Conservation (phyloP, 768 basidiomycete species). For the Calocybe cyanea region DNA sequence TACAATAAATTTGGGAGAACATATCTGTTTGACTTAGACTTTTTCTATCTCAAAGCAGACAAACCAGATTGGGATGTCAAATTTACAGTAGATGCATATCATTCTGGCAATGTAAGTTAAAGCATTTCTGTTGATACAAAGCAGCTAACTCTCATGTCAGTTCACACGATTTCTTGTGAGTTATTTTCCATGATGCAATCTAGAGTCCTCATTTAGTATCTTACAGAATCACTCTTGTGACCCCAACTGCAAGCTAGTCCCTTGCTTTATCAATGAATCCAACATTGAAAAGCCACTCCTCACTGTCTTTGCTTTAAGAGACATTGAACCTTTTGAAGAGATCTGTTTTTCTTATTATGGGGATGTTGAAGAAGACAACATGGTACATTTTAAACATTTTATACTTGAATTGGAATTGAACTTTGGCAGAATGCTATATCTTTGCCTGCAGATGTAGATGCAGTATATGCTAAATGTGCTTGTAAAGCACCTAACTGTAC, state of each 20-base stretch:
- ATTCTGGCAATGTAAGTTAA: constrained; percentile 73
- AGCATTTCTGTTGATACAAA: background rate
- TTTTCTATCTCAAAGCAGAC: constrained; percentile 52
- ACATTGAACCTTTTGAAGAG: constrained; percentile 65
- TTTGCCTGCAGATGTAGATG: constrained; percentile 25
- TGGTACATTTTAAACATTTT: constrained; percentile 18
- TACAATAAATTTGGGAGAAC: constrained; percentile 74
- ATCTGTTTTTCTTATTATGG: constrained; percentile 77
- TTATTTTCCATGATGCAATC: constrained; percentile 13
- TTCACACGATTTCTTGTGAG: constrained; percentile 88
- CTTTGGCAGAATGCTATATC: background rate
- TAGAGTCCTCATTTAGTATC: too few species aligned
- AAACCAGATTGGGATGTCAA: constrained; percentile 33
- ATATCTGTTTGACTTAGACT: constrained; percentile 83
- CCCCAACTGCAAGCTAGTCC: constrained; percentile 72
- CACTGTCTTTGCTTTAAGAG: constrained; percentile 59
- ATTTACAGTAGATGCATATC: constrained; percentile 82
- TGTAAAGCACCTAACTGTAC: constrained; percentile 53
- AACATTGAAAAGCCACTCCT: constrained; percentile 68
- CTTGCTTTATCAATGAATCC: constrained; percentile 77
- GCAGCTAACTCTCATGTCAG: constrained; percentile 31
- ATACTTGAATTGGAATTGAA: too few species aligned
- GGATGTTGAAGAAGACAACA: constrained; percentile 29
- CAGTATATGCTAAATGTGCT: constrained; percentile 44
- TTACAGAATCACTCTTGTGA: constrained; percentile 83